A percentile compares a stretch with the other conserved stretches of the same genome.
phyloP scores from a whole-genome alignment of 768 basidiomycete species.

The Tulasnella sp. region DNA sequence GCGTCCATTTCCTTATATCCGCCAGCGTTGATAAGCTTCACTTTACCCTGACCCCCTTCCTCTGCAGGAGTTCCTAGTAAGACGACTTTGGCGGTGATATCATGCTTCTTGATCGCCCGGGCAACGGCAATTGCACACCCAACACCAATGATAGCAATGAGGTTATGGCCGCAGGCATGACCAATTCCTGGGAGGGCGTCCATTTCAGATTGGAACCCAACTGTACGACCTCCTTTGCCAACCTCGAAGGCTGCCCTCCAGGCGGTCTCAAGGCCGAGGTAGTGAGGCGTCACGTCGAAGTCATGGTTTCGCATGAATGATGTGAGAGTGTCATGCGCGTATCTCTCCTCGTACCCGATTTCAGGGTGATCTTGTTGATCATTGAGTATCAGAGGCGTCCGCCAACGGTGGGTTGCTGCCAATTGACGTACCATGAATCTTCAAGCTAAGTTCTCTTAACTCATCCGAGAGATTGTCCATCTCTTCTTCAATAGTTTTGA shows the following conservation, averaged over 20 bases:
- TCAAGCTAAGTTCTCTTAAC: conserved; percentile 59
- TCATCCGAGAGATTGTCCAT: conserved; percentile 56
- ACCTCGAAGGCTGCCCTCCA: conserved; percentile 68
- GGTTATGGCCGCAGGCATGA: conserved; percentile 65
- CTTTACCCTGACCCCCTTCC: conserved; percentile 74
- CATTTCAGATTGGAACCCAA: conserved; percentile 84
- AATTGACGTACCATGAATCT: conserved; percentile 58
- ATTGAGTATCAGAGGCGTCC: too few species aligned
- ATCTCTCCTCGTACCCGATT: conserved; percentile 32
- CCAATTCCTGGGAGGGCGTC: conserved; percentile 51
- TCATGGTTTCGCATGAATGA: conserved; percentile 63
- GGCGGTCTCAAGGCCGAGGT: conserved; percentile 60
- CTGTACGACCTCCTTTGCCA: conserved; percentile 62
- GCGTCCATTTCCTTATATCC: conserved; percentile 73
- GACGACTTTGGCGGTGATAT: conserved; percentile 64
- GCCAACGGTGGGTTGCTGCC: too few species aligned
- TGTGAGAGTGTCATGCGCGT: conserved; percentile 65
- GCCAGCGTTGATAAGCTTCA: conserved; percentile 63
- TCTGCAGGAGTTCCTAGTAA: conserved; percentile 80
- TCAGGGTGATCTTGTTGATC: conserved; percentile 36
- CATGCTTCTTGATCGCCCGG: conserved; percentile 55
- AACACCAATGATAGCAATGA: conserved; percentile 73
- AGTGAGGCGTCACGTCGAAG: conserved; percentile 59
- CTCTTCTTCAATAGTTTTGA: conserved; percentile 56
- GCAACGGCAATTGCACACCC: conserved; percentile 67